Evolutionary conservation across 139 green algal genomes (phyloP).

Genomic region (Chlorella sp.): DNA sequence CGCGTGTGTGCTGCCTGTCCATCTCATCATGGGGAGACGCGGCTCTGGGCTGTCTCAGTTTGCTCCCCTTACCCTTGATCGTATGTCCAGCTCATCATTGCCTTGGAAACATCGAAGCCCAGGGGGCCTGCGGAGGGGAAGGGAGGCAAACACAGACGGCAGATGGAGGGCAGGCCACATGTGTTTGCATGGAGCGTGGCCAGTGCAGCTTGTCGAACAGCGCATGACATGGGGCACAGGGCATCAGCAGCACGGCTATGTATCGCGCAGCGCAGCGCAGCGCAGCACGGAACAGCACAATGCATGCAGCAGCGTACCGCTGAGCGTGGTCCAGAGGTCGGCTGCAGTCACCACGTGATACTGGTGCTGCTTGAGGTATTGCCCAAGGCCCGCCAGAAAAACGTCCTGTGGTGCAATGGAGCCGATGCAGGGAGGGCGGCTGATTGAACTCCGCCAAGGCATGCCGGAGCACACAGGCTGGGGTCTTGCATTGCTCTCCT

Average conservation of each 20-base stretch:
- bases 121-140: background rate
- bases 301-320: background rate
- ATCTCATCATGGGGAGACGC: too few relatives aligned
- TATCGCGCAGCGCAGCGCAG: background rate
- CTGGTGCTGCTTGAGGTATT: conserved; percentile 49
- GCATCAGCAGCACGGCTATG: too few relatives aligned
- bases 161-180: too few relatives aligned
- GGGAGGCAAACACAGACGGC: background rate
- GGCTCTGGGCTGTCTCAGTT: too few relatives aligned
- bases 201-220: too few relatives aligned
- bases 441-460: too few relatives aligned
- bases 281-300: background rate
- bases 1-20: too few relatives aligned
- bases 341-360: conserved; percentile 42
- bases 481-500: too few relatives aligned
- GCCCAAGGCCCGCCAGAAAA: conserved; percentile 54
- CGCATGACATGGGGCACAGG: too few relatives aligned
- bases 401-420: conserved; percentile 49
- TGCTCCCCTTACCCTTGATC: conserved; percentile 30
- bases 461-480: too few relatives aligned
- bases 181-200: too few relatives aligned
- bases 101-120: background rate
- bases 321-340: conserved; percentile 54
- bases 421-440: too few relatives aligned
- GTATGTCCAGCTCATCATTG: conserved; percentile 61